These are phyloP conservation scores for Calonectria pseudoreteaudii DNA, from an alignment of 2,329 filamentous ascomycete genomes.

Conservation along the genomic window DNA sequence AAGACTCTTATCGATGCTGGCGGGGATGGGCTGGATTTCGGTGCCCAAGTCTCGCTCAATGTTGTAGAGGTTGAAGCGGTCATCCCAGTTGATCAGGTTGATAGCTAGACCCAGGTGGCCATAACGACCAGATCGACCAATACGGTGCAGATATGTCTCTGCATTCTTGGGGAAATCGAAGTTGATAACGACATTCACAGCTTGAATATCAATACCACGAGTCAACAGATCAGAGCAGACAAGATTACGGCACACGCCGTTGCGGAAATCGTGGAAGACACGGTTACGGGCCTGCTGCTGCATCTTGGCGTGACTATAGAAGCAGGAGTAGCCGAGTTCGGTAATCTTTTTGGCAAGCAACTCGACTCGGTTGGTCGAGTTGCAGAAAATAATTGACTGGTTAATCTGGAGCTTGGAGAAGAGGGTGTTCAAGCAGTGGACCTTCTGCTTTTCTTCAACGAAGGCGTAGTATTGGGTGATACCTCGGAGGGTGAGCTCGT, in stretches of 20 bases:
- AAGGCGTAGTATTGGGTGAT: constrained; percentile 99
- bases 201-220: constrained; percentile 99
- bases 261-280: constrained; percentile 99
- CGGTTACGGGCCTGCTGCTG: constrained; percentile 96
- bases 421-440: constrained; percentile 97
- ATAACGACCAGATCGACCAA: constrained; percentile 96
- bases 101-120: constrained; percentile 97
- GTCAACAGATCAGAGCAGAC: constrained; percentile 98
- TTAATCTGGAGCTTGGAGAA: constrained; percentile 99
- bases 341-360: constrained; percentile 99
- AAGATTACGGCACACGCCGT: constrained; percentile 96
- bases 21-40: constrained; percentile 96
- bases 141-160: constrained; percentile 97
- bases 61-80: constrained; percentile 98
- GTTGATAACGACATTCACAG: constrained; percentile 99
- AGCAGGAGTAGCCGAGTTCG: constrained; percentile 98
- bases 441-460: constrained; percentile 99
- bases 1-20: constrained; percentile 94
- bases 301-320: constrained; percentile 99
- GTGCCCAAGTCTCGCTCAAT: constrained; percentile 98
- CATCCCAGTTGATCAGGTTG: constrained; percentile 99
- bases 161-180: constrained; percentile 99
- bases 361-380: constrained; percentile 98
- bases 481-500: constrained; percentile 95
- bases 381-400: constrained; percentile 99